Conservation (phyloP, 2,329 filamentous ascomycete species). For the Xylariaceae sp. region DNA sequence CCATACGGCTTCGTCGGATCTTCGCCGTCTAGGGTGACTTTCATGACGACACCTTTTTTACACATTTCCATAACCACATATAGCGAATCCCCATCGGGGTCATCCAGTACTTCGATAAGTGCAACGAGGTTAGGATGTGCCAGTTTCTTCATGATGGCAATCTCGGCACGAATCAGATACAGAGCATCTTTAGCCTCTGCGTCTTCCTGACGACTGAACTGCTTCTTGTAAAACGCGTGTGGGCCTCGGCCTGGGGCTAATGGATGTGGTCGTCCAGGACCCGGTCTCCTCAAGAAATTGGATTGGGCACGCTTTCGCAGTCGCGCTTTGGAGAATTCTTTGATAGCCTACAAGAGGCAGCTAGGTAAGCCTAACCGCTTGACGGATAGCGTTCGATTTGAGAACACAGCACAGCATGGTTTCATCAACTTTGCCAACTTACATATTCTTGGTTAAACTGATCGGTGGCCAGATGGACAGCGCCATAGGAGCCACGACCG, state of each 20-base stretch:
- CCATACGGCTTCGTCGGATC: slow-evolving; percentile 78
- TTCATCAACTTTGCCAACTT: slow-evolving; percentile 34
- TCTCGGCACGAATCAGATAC: slow-evolving; percentile 88
- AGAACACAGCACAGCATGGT: background rate
- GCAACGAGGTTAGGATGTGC: slow-evolving; percentile 92
- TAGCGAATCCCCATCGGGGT: slow-evolving; percentile 89
- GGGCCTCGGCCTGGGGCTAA: slow-evolving; percentile 27
- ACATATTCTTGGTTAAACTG: slow-evolving; percentile 93
- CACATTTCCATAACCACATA: slow-evolving; percentile 99
- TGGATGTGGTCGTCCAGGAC: slow-evolving; percentile 40
- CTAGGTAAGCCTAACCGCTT: slow-evolving; percentile 9
- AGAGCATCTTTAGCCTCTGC: slow-evolving; percentile 68
- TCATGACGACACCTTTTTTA: slow-evolving; percentile 96
- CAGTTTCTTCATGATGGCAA: slow-evolving; percentile 98
- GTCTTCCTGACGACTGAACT: slow-evolving; percentile 40
- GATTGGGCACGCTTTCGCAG: slow-evolving; percentile 88
- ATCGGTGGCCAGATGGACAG: slow-evolving; percentile 85
- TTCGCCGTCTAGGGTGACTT: slow-evolving; percentile 68
- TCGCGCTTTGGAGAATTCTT: slow-evolving; percentile 93
- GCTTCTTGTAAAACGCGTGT: slow-evolving; percentile 25
- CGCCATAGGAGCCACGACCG: slow-evolving; percentile 91
- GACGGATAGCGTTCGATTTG: no score
- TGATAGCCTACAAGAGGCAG: slow-evolving; percentile 66
- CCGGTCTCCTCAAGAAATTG: slow-evolving; percentile 63
- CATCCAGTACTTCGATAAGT: slow-evolving; percentile 90